Base-by-base conservation (phyloP, 495 filamentous ascomycete species). In the Penicillium chermesinum region DNA sequence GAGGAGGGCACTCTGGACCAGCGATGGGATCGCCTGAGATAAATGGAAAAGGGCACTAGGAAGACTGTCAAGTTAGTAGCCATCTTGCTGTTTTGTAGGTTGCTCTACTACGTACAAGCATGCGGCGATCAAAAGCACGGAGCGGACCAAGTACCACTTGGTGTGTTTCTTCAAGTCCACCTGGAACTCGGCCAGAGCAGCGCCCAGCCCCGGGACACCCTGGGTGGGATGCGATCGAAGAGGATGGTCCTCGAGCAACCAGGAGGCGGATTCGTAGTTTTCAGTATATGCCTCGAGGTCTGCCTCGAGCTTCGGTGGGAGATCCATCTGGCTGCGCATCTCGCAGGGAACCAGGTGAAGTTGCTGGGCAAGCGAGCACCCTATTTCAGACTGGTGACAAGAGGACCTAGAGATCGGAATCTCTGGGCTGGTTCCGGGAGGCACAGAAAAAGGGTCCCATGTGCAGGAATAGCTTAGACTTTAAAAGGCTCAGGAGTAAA, bases 201-300 rank as follows among this genome's bases (percentile, higher is more conserved):
- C 14, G 0, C 45, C 36, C 22, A 67, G 14, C 0, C 63, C 63
- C 2, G 70, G 66, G 22, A 63, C 59, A 46, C 66, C 71, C 13
- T 64, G 59, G n/a, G 55, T 58, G 17, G 67, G 67, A 51, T 67
- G 56, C 1, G 66, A 66, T 12, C 70, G 70, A 8, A 70, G 61
- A 7, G 67, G 70, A 44, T 73, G 70, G 25, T 70, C 70, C 9
- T 71, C 69, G 7, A 73, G 41, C 27, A 65, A 46, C 59, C 61
- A 68, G 17, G 60, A 57, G 18, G 62, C 55, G 38, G 62, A 63
- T 49, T 70, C 69, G 45, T 63, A 57, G 8, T 55, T 47, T 14
- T 25, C 19, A 1, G n/a, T 36, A 3, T 49, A 25, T 7, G 53
- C 35, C 32, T 50, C 48, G 13, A 49, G 8, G 2, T 59, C 59